Percentiles rank a stretch among this genome's conserved stretches.
Evolutionary conservation across 2,329 filamentous ascomycete genomes (phyloP).

Genomic region (Mycosphaerelloides madeirae): DNA sequence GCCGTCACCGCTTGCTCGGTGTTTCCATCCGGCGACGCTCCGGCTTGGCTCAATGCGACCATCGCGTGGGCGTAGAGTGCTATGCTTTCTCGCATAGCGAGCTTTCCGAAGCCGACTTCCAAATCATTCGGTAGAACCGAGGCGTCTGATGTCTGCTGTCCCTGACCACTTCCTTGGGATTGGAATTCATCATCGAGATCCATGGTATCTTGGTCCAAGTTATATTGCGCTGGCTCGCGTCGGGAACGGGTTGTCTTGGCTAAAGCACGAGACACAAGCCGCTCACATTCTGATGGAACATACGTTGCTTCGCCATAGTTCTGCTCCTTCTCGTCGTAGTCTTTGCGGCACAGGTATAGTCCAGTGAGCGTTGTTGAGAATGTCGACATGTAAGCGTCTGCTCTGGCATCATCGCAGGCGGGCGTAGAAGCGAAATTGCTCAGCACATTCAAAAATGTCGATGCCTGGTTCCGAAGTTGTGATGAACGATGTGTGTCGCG

Average conservation of each 20-base stretch:
- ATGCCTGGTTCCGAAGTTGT: slow-evolving; percentile 26
- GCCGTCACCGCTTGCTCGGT: background rate
- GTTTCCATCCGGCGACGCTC: background rate
- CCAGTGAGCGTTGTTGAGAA: slow-evolving; percentile 26
- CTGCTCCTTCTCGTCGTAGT: background rate
- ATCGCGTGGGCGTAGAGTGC: slow-evolving; percentile 22
- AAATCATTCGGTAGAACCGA: slow-evolving; percentile 46
- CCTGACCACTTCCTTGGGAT: slow-evolving; percentile 51
- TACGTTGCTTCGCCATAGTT: background rate
- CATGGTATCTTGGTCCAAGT: slow-evolving; percentile 55
- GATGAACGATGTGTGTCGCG: slow-evolving; percentile 24
- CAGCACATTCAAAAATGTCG: slow-evolving; percentile 29
- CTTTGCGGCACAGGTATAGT: slow-evolving; percentile 1
- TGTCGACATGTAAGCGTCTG: slow-evolving; percentile 40
- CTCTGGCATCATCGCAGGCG: slow-evolving; percentile 40
- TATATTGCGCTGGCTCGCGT: slow-evolving; percentile 22
- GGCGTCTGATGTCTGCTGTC: slow-evolving; percentile 32
- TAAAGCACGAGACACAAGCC: slow-evolving; percentile 17
- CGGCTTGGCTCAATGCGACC: slow-evolving; percentile 2
- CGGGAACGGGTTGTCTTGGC: slow-evolving; percentile 8
- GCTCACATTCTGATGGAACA: slow-evolving; percentile 14
- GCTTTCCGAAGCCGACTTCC: slow-evolving; percentile 18
- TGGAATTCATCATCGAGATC: slow-evolving; percentile 63
- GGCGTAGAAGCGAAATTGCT: slow-evolving; percentile 33
- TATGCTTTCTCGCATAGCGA: slow-evolving; percentile 17